Evolutionary conservation across 1,284 basidiomycete genomes (phyloP).

Genomic region (Cryptococcus neoformans): DNA sequence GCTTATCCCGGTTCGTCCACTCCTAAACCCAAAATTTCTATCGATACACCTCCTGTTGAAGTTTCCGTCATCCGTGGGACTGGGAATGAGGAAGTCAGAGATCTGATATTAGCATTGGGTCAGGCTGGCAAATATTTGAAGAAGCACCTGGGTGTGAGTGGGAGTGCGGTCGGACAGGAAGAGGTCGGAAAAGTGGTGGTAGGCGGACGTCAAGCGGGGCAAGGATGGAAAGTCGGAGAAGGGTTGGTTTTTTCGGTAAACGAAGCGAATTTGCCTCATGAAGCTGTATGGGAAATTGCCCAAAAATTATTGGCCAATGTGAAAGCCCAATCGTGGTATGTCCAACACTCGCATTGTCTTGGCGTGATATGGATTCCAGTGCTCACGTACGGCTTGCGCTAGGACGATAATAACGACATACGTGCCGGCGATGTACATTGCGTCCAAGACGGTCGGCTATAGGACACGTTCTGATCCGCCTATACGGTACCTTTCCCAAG

Average conservation of each 20-base stretch:
- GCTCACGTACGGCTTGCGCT: too few species aligned
- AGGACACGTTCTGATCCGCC: constrained; percentile 12
- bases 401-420: constrained; percentile 41
- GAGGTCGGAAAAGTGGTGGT: constrained; percentile 4
- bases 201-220: neutral
- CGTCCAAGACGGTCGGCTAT: constrained; percentile 1
- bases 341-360: neutral
- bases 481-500: constrained; percentile 16
- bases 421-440: constrained; percentile 42
- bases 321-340: constrained; percentile 20
- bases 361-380: too few species aligned
- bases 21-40: constrained; percentile 8
- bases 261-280: constrained; percentile 7
- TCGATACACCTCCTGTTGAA: neutral
- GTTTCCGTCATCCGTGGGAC: neutral
- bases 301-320: constrained; percentile 6
- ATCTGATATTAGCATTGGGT: constrained; percentile 15
- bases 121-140: constrained; percentile 36
- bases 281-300: constrained; percentile 7
- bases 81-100: neutral
- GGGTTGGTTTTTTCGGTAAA: constrained; percentile 8
- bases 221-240: neutral
- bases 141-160: constrained; percentile 1
- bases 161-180: constrained; percentile 13
- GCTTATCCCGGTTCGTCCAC: constrained; percentile 19